A percentile compares a stretch with the other conserved stretches of the same genome.
Evolutionary conservation across 202 grass and related monocot genomes (phyloP).

Genomic region (Brachypodium distachyon): DNA sequence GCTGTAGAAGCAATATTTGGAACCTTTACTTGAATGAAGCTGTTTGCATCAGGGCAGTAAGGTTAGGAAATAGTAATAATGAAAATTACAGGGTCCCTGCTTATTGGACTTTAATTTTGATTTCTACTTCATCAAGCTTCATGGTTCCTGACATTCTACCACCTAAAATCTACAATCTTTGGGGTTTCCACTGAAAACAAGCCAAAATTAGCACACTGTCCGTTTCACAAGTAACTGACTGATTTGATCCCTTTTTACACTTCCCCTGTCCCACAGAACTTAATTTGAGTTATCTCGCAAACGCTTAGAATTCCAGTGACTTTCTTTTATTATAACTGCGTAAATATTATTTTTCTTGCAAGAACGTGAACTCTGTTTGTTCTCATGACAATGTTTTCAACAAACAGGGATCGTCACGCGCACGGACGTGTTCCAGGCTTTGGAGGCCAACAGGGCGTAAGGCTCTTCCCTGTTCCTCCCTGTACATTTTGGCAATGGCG

Average conservation of each 20-base stretch:
- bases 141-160: background rate
- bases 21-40: background rate
- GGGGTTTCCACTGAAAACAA: background rate
- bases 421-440: constrained; percentile 54
- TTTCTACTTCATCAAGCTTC: background rate
- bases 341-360: background rate
- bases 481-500: background rate
- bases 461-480: background rate
- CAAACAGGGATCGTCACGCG: constrained; percentile 75
- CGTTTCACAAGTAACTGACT: background rate
- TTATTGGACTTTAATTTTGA: background rate
- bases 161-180: background rate
- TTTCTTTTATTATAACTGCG: background rate
- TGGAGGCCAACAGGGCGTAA: constrained; percentile 34
- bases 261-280: background rate
- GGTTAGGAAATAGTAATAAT: background rate
- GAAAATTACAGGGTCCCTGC: background rate
- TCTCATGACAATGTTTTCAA: background rate
- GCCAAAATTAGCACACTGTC: background rate
- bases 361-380: too few relatives aligned
- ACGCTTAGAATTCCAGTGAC: background rate
- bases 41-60: background rate
- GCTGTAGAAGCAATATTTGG: background rate
- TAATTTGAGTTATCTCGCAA: background rate
- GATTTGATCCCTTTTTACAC: background rate